Evolutionary conservation across 495 filamentous ascomycete species (phyloP), one percentile per base, ranked within the genome.

Genomic region (Aspergillus heteromorphus): DNA sequence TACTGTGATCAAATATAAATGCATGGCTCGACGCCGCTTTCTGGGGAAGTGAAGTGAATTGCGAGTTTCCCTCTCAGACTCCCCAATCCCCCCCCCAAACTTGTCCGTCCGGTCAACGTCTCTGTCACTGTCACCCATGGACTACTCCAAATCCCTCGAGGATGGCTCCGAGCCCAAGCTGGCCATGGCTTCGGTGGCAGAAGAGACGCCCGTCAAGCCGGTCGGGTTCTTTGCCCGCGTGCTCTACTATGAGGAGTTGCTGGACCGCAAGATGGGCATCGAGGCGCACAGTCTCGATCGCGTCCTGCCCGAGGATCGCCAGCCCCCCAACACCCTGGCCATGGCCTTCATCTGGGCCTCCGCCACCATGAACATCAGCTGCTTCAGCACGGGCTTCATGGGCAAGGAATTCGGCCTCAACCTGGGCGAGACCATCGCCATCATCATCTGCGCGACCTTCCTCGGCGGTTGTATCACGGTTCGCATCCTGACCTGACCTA

Each of bases 341-440:
- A 76, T 83, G 68, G 66, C 73, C 43, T 69, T 79, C 49, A 76
- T 79, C 57, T 73, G 79, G 80, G 75, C 74, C 1, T 73, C 72
- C 1, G 68, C 70, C 4, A 83, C 79, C 11, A 78, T 81, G 68
- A 82, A 84, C 50, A 72, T 80, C 11, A 73, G 74, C 42, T 79
- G 76, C 51, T 79, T 84, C 51, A 62, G 59, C 34, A 67, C 68
- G 8, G 72, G 72, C 1, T 70, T 73, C 19, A 27, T 75, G 27
- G 72, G 71, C 0, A 57, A 56, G 58, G 55, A 70, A 17, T 71
- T 75, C 45, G 72, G 72, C 0, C 53, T 75, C 23, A 64, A 58
- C 19, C 55, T 75, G 27, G 60, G 58, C 9, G 62, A 72, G 51
- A 65, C 66, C 2, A 70, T 75, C 49, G 53, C 62, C 2, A 70